Base-by-base conservation (phyloP, 805 yeast genomes). In the Helenozyma rhizophorensis region DNA sequence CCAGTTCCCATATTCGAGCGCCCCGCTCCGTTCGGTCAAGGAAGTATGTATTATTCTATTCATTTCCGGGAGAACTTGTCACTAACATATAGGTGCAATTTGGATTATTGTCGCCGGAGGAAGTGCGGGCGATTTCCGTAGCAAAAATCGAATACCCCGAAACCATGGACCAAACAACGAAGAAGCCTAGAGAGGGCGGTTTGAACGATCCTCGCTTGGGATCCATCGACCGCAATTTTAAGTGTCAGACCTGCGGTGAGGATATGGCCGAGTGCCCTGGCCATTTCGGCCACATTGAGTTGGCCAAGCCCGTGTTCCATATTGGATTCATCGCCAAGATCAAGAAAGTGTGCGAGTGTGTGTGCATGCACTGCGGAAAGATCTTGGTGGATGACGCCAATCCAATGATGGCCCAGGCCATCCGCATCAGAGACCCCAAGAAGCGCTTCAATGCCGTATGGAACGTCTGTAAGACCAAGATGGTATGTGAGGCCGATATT, bases 201-300 rank as follows among this genome's bases (percentile, higher is more conserved):
- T 70, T 93, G 42, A 90, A 89, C 58, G 98, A 94, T 60, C 97
- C 98, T 40, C 80, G 97, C 51, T 72, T 93, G 41, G 99, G 99
- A 31, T 84, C 97, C 4, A 89, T 93, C 50, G 99, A 93, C 63
- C 81, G 98, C 60, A 90, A 89, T 59, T 85, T 84, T 73, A 87
- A 86, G 68, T 93, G 99, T 72, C 97, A 90, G 70, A 93, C 99
- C 15, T 93, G 99, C 73, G 95, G 96, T 53, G 99, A 93, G 62
- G 96, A 90, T 51, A 93, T 93, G 97, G 86, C 90, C 40, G 97
- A 93, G 60, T 93, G 99, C 65, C 97, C 97, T 1, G 99, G 99
- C 39, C 99, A 93, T 68, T 93, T 93, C 64, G 99, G 99, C 48
- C 99, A 93, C 56, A 93, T 93, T 41, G 99, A 93, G 58, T 72